Percentiles rank a stretch among this genome's conserved stretches.
phyloP scores from a whole-genome alignment of 2,329 filamentous ascomycete species.

The Tolypocladium cylindrosporum region DNA sequence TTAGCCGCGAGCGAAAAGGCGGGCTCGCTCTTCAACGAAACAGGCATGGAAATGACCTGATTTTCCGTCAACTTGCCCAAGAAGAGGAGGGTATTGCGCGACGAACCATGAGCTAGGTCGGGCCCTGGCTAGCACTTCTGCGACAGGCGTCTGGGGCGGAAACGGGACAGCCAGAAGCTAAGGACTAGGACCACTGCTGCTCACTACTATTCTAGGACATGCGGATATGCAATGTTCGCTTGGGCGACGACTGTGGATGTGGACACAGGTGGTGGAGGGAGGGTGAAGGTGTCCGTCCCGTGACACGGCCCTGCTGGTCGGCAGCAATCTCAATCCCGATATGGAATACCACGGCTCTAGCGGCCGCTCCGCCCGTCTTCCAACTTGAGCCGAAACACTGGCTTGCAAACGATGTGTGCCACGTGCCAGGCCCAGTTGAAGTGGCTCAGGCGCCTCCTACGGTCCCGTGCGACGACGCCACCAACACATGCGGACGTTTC shows the following conservation, averaged over 20 bases:
- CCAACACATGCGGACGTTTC: not conserved
- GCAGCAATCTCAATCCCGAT: not conserved
- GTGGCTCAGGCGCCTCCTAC: not conserved
- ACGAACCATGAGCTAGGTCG: not conserved
- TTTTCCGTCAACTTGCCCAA: not conserved
- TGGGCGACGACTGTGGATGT: not conserved
- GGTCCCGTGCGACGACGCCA: not conserved
- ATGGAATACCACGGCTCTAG: not conserved
- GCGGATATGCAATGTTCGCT: not conserved
- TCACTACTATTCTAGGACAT: not conserved
- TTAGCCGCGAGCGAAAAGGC: not conserved
- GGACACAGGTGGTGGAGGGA: not conserved
- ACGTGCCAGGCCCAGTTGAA: not conserved
- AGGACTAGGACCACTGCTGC: not conserved
- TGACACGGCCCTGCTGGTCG: not conserved
- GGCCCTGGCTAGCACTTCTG: not conserved
- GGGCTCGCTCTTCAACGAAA: not conserved
- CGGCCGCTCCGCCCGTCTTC: not conserved
- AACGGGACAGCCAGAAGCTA: not conserved
- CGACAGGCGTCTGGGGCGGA: not conserved
- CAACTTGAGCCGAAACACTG: not conserved
- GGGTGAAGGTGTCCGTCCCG: not conserved
- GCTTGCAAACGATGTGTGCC: not conserved
- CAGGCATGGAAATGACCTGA: not conserved
- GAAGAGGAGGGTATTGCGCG: not conserved